Conservation (phyloP, 768 basidiomycete genomes). For the Calocera cornea region DNA sequence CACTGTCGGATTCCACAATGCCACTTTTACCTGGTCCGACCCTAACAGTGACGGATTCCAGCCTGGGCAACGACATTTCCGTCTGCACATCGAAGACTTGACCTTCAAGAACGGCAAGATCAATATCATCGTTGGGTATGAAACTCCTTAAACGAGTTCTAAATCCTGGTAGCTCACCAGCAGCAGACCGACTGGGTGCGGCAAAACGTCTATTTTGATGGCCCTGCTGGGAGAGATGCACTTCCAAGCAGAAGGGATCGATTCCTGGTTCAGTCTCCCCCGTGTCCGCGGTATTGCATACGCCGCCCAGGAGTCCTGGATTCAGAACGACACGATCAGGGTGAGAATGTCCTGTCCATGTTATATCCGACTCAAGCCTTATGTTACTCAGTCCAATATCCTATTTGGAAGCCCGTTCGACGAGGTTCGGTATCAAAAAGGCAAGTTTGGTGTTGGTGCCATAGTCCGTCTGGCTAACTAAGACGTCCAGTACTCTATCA, state of each 20-base stretch:
- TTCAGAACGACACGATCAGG: slow-evolving; percentile 63
- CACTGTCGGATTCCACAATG: slow-evolving; percentile 22
- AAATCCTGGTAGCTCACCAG: neutral
- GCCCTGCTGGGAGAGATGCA: slow-evolving; percentile 31
- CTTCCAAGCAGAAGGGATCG: slow-evolving; percentile 23
- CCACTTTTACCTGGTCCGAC: slow-evolving; percentile 35
- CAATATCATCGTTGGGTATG: slow-evolving; percentile 27
- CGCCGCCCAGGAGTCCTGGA: slow-evolving; percentile 76
- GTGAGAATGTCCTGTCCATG: slow-evolving; percentile 21
- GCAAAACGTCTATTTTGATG: slow-evolving; percentile 16
- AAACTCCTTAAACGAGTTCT: slow-evolving; percentile 25
- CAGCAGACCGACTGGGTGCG: neutral
- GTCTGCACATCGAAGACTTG: slow-evolving; percentile 22
- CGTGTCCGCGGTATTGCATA: slow-evolving; percentile 58
- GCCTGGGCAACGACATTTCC: slow-evolving; percentile 17
- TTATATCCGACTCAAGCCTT: neutral
- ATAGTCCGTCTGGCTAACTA: neutral
- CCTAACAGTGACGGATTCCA: slow-evolving; percentile 27
- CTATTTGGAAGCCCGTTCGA: slow-evolving; percentile 35
- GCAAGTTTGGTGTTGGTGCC: slow-evolving; percentile 13
- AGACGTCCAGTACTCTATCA: slow-evolving; percentile 24
- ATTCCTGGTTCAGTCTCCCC: slow-evolving; percentile 59
- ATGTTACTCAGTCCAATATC: slow-evolving; percentile 39
- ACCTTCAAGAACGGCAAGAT: slow-evolving; percentile 25
- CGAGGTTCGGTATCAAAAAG: slow-evolving; percentile 31